Percentiles rank a stretch among this genome's conserved stretches.
phyloP scores from a whole-genome alignment of 352 stramenopile genomes.

The Pythium sukuiense region DNA sequence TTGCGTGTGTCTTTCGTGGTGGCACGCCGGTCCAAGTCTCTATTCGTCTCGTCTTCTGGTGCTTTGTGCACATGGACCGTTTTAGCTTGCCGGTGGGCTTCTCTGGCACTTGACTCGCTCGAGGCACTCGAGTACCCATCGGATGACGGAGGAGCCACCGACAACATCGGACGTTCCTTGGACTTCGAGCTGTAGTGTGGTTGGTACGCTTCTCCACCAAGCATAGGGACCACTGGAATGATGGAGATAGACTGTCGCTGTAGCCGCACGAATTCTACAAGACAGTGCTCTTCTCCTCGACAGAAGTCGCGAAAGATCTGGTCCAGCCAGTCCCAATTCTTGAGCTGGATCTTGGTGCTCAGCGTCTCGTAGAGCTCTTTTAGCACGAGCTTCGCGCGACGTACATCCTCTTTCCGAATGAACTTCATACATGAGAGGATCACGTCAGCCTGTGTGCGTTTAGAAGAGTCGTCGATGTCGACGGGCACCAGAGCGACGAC shows the following conservation, averaged over 20 bases:
- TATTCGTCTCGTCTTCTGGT: too few species aligned
- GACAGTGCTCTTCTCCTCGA: conserved; percentile 1
- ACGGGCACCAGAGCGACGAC: conserved; percentile 14
- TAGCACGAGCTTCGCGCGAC: background rate
- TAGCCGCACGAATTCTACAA: conserved; percentile 6
- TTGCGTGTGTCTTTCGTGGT: too few species aligned
- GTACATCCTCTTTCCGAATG: background rate
- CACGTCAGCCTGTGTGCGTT: conserved; percentile 9
- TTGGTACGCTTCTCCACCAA: too few species aligned
- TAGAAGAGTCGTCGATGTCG: background rate
- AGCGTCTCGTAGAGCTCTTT: background rate
- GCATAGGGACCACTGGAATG: background rate
- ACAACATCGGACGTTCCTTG: too few species aligned
- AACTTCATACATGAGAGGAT: conserved; percentile 14
- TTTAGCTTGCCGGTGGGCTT: background rate
- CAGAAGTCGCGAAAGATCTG: conserved; percentile 22
- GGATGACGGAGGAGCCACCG: background rate
- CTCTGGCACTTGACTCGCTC: background rate
- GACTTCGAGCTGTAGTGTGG: too few species aligned
- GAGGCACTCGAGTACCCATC: background rate
- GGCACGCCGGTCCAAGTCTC: too few species aligned
- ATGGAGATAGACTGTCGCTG: conserved; percentile 17
- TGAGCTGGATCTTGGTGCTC: background rate
- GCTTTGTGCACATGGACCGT: too few species aligned
- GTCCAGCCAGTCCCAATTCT: conserved; percentile 23